Evolutionary conservation across 768 basidiomycete genomes (phyloP).

Genomic region (Leccinum arenicola): DNA sequence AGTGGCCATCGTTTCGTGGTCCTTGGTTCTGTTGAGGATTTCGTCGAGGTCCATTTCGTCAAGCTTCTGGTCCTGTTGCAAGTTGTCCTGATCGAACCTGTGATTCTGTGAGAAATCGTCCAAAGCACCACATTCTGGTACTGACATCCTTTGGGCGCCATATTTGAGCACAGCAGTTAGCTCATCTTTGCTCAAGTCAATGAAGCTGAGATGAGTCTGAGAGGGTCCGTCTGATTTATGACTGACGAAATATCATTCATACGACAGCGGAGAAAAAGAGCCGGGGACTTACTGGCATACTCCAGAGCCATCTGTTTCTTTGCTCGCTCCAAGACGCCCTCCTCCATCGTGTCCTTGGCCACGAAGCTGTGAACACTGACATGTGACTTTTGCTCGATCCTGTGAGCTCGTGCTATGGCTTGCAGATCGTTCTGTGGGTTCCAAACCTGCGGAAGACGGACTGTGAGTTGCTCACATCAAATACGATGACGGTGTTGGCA

Average conservation of each 20-base stretch:
- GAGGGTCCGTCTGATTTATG: constrained; percentile 99
- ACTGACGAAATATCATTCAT: constrained; percentile 47
- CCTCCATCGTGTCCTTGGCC: constrained; percentile 99
- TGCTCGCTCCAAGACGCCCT: constrained; percentile 95
- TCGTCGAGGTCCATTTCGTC: constrained; percentile 99
- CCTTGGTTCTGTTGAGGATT: constrained; percentile 94
- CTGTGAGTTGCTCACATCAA: constrained; percentile 66
- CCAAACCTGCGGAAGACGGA: constrained; percentile 42
- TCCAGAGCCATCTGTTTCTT: constrained; percentile 99
- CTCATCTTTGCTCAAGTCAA: constrained; percentile 87
- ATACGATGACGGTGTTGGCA: constrained; percentile 98
- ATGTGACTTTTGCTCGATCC: constrained; percentile 98
- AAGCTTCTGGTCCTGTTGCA: constrained; percentile 88
- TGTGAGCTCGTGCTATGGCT: constrained; percentile 98
- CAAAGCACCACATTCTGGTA: constrained; percentile 12
- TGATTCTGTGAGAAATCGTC: constrained; percentile 3
- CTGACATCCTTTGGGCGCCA: constrained; percentile 95
- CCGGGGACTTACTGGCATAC: constrained; percentile 83
- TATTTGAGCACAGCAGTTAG: constrained; percentile 97
- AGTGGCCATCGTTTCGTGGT: constrained; percentile 89
- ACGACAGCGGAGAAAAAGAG: constrained; percentile 14
- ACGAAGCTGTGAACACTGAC: constrained; percentile 98
- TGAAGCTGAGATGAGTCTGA: constrained; percentile 90
- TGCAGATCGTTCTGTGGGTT: constrained; percentile 98
- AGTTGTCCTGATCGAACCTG: constrained; percentile 97